These are phyloP conservation scores for Anthracocystis setariae DNA, from an alignment of 1,284 basidiomycete genomes.

Conservation along the genomic window DNA sequence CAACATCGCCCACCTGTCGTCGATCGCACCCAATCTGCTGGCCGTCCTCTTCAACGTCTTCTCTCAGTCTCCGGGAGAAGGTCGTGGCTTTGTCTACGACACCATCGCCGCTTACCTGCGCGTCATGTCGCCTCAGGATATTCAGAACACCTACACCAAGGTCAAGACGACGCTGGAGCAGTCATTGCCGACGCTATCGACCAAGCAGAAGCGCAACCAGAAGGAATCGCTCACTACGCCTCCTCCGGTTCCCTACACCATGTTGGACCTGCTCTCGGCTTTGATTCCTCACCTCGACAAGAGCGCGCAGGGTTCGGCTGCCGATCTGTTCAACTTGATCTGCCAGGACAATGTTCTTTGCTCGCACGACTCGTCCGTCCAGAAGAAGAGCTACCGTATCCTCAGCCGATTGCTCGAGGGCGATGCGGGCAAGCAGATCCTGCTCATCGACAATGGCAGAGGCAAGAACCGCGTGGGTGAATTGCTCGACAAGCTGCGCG, in stretches of 20 bases:
- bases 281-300: slow-evolving; percentile 74
- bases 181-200: slow-evolving; percentile 71
- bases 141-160: slow-evolving; percentile 82
- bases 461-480: slow-evolving; percentile 35
- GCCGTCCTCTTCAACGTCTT: slow-evolving; percentile 98
- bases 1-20: slow-evolving; percentile 80
- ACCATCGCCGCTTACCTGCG: slow-evolving; percentile 86
- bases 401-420: slow-evolving; percentile 73
- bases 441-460: slow-evolving; percentile 26
- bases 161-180: slow-evolving; percentile 80
- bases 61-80: slow-evolving; percentile 80
- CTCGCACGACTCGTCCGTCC: slow-evolving; percentile 78
- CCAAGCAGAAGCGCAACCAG: slow-evolving; percentile 36
- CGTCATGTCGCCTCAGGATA: slow-evolving; percentile 74
- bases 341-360: slow-evolving; percentile 72
- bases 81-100: slow-evolving; percentile 84
- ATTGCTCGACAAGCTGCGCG: slow-evolving; percentile 56
- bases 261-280: slow-evolving; percentile 88
- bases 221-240: slow-evolving; percentile 44
- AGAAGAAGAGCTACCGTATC: slow-evolving; percentile 94
- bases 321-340: slow-evolving; percentile 71
- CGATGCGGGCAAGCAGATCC: slow-evolving; percentile 42
- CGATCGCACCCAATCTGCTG: slow-evolving; percentile 88
- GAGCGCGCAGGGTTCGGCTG: slow-evolving; percentile 39
- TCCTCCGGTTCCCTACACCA: slow-evolving; percentile 75